Evolutionary conservation across 768 basidiomycete genomes (phyloP).

Genomic region (Albatrellus ellisii): DNA sequence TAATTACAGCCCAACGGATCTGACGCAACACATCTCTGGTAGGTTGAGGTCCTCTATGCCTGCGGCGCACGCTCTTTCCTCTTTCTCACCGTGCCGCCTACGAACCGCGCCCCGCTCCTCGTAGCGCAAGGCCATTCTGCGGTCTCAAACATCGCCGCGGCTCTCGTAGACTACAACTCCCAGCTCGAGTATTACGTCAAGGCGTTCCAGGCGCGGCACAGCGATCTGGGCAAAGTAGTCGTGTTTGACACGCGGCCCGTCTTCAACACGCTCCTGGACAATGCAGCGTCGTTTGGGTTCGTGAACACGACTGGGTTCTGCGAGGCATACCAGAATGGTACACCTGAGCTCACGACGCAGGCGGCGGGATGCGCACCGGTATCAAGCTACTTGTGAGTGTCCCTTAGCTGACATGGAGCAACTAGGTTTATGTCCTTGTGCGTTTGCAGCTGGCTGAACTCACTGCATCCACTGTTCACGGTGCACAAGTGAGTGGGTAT

Average conservation of each 20-base stretch:
- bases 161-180: constrained; percentile 36
- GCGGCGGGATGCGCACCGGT: constrained; percentile 45
- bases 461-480: constrained; percentile 47
- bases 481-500: constrained; percentile 34
- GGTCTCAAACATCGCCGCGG: constrained; percentile 19
- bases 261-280: constrained; percentile 45
- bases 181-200: constrained; percentile 27
- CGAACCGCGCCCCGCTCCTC: constrained; percentile 26
- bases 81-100: constrained; percentile 26
- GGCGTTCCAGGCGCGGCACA: constrained; percentile 28
- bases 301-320: constrained; percentile 48
- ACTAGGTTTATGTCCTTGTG: background rate
- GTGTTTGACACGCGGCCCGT: constrained; percentile 45
- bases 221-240: constrained; percentile 29
- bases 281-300: constrained; percentile 38
- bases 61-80: constrained; percentile 28
- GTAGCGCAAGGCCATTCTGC: constrained; percentile 23
- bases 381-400: constrained; percentile 48
- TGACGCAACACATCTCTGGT: background rate
- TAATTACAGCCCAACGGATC: background rate
- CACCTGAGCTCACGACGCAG: constrained; percentile 38
- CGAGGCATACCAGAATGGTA: constrained; percentile 45
- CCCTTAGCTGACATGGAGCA: background rate
- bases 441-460: constrained; percentile 40
- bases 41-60: constrained; percentile 35